Evolutionary conservation across 2,329 filamentous ascomycete species (phyloP), one percentile per base, ranked within the genome.

Genomic region (Arthrocladium fulminans): DNA sequence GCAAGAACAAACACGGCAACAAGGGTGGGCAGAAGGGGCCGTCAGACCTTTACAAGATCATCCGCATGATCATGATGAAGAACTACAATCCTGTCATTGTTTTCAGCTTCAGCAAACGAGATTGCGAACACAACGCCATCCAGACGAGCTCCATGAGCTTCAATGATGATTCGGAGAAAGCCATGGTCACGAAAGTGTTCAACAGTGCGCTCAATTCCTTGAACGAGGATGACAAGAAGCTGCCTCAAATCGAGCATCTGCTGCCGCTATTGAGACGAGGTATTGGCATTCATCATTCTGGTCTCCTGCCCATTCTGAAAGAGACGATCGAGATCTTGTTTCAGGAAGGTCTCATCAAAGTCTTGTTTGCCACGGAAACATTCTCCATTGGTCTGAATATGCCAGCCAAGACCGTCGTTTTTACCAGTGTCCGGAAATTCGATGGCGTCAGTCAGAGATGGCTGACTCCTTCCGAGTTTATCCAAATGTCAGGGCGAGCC

Each of bases 331-430:
- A 98, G 71, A 98, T 98, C 65, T 73, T 98, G 35, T 98, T 98
- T 75, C 92, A 98, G 63, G 92, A 98, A 68, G 89, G 89, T 44
- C 72, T 98, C 35, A 95, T 98, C 73, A 98, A 98, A 69, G 90
- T 97, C 8, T 75, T 98, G 1, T 97, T 98, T 54, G 92, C 92
- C 0, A 98, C 92, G 0, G 94, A 98, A 66, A 98, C 92, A 1
- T 98, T 98, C 69, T 97, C 92, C 3, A 98, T 98, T 56, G 92
- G 92, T 51, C 70, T 98, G 50, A 98, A 98, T 74, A 97, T 98
- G 92, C 92, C 92, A 57, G 92, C 92, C 22, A 96, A 96, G 73
- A 98, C 92, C 1, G 92, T 98, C 1, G 89, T 98, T n/a, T 98
- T 98, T 66, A 96, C 92, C 0, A 89, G 86, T 57, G 88, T 98